phyloP scores from a whole-genome alignment of 352 stramenopile species.

The Globisporangium nodosum region DNA sequence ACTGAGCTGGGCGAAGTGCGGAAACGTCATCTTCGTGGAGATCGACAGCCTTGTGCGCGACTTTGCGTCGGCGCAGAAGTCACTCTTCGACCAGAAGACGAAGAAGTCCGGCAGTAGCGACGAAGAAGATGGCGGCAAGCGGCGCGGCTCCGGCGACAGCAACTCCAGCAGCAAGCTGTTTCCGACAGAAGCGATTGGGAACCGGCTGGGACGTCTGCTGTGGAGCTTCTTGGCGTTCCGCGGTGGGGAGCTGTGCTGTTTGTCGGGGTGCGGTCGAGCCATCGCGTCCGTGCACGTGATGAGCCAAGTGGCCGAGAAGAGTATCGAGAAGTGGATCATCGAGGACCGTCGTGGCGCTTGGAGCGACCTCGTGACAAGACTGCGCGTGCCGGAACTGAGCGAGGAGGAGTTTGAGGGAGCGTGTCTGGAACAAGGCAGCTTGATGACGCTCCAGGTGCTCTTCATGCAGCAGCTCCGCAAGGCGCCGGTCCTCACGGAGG shows the following conservation, averaged over 20 bases:
- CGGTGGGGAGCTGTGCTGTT: constrained; percentile 67
- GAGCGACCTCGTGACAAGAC: constrained; percentile 44
- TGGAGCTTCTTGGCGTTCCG: constrained; percentile 81
- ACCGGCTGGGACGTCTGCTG: constrained; percentile 53
- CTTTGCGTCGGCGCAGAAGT: constrained; percentile 63
- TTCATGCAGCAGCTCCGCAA: constrained; percentile 70
- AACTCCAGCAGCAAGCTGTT: constrained; percentile 7
- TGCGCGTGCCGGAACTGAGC: constrained; percentile 78
- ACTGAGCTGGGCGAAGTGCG: constrained; percentile 75
- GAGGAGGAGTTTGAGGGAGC: constrained; percentile 71
- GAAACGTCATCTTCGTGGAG: constrained; percentile 81
- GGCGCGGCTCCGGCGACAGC: background rate
- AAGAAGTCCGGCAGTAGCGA: constrained; percentile 12
- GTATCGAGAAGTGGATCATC: constrained; percentile 84
- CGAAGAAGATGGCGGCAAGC: constrained; percentile 14
- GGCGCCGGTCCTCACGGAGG: constrained; percentile 56
- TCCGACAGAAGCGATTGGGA: constrained; percentile 47
- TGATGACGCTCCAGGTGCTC: constrained; percentile 74
- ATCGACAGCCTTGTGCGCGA: constrained; percentile 74
- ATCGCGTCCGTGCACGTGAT: constrained; percentile 81
- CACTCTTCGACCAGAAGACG: constrained; percentile 15
- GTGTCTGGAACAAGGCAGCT: constrained; percentile 64
- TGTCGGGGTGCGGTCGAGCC: constrained; percentile 62
- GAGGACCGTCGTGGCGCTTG: constrained; percentile 63
- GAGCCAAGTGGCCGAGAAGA: constrained; percentile 73